These are phyloP conservation scores for Escallonia herrerae DNA, from an alignment of 129 eudicot species.

Conservation along the genomic window DNA sequence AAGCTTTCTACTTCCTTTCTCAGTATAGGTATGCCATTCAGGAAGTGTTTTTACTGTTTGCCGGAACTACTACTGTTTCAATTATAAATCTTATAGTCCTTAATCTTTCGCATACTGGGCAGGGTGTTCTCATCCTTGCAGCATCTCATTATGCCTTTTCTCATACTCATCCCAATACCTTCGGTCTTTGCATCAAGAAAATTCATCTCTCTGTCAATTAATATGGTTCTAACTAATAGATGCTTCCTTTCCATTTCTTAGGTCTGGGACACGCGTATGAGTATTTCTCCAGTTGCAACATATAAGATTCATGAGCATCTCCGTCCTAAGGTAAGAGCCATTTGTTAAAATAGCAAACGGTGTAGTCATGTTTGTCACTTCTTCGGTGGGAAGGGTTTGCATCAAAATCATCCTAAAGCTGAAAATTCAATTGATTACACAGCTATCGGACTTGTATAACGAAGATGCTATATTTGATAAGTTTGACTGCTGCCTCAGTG, in stretches of 20 bases:
- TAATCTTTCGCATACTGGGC: neutral
- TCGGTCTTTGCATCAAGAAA: neutral
- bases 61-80: neutral
- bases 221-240: constrained; percentile 10
- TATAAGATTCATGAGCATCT: constrained; percentile 88
- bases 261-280: constrained; percentile 98
- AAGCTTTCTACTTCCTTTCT: too few relatives aligned
- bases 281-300: constrained; percentile 91
- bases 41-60: too few relatives aligned
- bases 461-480: constrained; percentile 89
- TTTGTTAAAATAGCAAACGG: neutral
- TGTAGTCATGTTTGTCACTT: too few relatives aligned
- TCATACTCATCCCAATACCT: neutral
- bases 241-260: constrained; percentile 23
- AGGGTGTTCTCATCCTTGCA: neutral
- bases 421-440: constrained; percentile 21
- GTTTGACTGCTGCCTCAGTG: constrained; percentile 95
- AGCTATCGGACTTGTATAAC: constrained; percentile 84
- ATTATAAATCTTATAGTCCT: neutral
- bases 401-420: neutral
- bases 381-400: too few relatives aligned
- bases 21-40: too few relatives aligned
- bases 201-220: neutral
- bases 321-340: constrained; percentile 63
- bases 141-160: neutral